Base-by-base conservation (phyloP, 768 basidiomycete species). In the Cystofilobasidium macerans region DNA sequence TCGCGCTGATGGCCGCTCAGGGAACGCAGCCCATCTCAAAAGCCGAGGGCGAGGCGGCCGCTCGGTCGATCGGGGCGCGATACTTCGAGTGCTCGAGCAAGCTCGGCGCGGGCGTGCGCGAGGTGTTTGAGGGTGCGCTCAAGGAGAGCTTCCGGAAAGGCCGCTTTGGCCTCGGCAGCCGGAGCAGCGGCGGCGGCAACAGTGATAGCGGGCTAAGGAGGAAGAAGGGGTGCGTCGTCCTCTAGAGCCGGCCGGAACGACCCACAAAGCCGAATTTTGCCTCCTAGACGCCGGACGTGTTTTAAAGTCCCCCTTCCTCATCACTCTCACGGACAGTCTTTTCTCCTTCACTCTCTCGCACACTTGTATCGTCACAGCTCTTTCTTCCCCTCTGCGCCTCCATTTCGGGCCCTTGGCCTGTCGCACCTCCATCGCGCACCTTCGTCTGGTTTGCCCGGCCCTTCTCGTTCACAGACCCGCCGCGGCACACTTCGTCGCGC, bases 61-160 rank as follows among this genome's bases (percentile, higher is more conserved):
- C 94, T 30, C 84, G 84, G 72, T 89, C 93, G 72, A 98, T 99
- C 60, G 91, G 92, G 30, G 92, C 92, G 22, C 77, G 73, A 35
- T 99, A 98, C 75, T 80, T 86, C 69, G 94, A 99, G 76, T 98
- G 95, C 77, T 88, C 86, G 38, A 89, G 93, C 54, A 97, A 94
- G 79, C 85, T 84, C n/a, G 89, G 92, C 6, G 79, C 78, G 20
- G 90, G 90, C 57, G 89, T 98, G 51, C 85, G 88, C 69, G 90
- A 93, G 54, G 93, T 98, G 42, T 98, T 99, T 76, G 81, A 85
- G 45, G 81, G 86, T 18, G 95, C 95, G 8, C 78, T 98, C 68
- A 83, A 83, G 75, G 91, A 97, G 79, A 89, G 89, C 73, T 82
- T 97, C 84, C 85, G 81, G 70, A 63, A 63, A 20, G 51, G 35